Evolutionary conservation across 2,329 filamentous ascomycete species (phyloP).

Genomic region (Exutisphaerella laricina): DNA sequence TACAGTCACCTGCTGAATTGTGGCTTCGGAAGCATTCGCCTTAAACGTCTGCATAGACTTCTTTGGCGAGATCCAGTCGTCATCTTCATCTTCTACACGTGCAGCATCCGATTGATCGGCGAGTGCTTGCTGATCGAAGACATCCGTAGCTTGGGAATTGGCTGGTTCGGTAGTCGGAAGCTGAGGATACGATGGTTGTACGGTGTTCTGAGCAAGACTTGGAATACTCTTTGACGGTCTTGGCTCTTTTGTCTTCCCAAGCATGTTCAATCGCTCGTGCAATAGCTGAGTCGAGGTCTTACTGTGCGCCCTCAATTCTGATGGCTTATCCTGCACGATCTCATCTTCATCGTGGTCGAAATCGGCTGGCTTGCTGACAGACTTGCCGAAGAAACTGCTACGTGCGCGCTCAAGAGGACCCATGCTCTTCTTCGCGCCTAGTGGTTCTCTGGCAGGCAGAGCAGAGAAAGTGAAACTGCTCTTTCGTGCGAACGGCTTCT

Average conservation of each 20-base stretch:
- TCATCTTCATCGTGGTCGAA: slow-evolving; percentile 53
- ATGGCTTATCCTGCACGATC: slow-evolving; percentile 38
- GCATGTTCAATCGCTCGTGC: slow-evolving; percentile 83
- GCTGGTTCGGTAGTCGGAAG: slow-evolving; percentile 29
- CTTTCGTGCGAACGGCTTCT: slow-evolving; percentile 75
- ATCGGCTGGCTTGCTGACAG: slow-evolving; percentile 63
- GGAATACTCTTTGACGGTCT: slow-evolving; percentile 39
- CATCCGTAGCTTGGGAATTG: slow-evolving; percentile 9
- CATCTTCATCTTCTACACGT: slow-evolving; percentile 45
- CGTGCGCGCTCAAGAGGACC: slow-evolving; percentile 63
- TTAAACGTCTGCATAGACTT: slow-evolving; percentile 22
- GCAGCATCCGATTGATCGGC: slow-evolving; percentile 18
- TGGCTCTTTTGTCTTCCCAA: slow-evolving; percentile 51
- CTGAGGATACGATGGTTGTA: slow-evolving; percentile 39
- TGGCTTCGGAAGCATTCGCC: slow-evolving; percentile 8
- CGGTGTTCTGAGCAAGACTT: slow-evolving; percentile 31
- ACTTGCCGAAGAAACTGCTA: slow-evolving; percentile 67
- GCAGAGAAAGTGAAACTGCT: slow-evolving; percentile 94
- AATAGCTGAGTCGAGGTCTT: slow-evolving; percentile 92
- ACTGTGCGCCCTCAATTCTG: slow-evolving; percentile 56
- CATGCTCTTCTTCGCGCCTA: slow-evolving; percentile 77
- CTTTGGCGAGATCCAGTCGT: slow-evolving; percentile 54
- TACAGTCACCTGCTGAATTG: slow-evolving; percentile 9
- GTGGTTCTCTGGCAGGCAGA: slow-evolving; percentile 80
- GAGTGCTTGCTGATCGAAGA: slow-evolving; percentile 6